These are phyloP conservation scores for Tubosaeta sp. DNA, from an alignment of 768 basidiomycete species.

Conservation along the genomic window DNA sequence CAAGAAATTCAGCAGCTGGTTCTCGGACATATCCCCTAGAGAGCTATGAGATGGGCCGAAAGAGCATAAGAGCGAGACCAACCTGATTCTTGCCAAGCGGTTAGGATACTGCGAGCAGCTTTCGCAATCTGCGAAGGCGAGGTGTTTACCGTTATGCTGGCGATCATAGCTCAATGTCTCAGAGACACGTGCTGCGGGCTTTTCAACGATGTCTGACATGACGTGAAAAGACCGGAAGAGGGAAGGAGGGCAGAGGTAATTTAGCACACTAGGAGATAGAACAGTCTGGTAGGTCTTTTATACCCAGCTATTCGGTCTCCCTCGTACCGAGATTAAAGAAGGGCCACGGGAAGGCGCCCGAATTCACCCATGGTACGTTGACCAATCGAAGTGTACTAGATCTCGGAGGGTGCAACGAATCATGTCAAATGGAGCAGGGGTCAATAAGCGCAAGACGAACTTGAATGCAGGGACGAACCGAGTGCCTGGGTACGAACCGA, in stretches of 20 bases:
- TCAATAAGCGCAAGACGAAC: neutral
- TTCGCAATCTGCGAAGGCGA: conserved; percentile 27
- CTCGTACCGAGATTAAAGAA: conserved; percentile 3
- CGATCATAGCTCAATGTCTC: conserved; percentile 18
- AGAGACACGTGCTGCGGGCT: conserved; percentile 14
- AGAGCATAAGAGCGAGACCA: neutral
- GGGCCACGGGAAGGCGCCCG: neutral
- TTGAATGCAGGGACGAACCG: neutral
- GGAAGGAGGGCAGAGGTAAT: neutral
- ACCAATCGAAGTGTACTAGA: conserved; percentile 8
- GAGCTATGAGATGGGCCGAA: conserved; percentile 1
- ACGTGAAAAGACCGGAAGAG: conserved; percentile 1
- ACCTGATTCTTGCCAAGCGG: conserved; percentile 56
- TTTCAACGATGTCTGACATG: conserved; percentile 22
- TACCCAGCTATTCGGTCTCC: conserved; percentile 8
- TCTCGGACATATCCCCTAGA: conserved; percentile 47
- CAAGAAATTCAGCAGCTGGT: conserved; percentile 61
- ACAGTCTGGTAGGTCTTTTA: conserved; percentile 15
- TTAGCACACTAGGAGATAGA: neutral
- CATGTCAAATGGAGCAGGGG: neutral
- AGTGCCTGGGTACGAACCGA: neutral
- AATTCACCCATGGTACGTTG: neutral
- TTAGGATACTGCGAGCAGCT: conserved; percentile 43
- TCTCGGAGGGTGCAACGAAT: neutral
- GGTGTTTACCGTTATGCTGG: conserved; percentile 1